phyloP scores from a whole-genome alignment of 805 yeast genomes.

The Millerozyma acaciae region DNA sequence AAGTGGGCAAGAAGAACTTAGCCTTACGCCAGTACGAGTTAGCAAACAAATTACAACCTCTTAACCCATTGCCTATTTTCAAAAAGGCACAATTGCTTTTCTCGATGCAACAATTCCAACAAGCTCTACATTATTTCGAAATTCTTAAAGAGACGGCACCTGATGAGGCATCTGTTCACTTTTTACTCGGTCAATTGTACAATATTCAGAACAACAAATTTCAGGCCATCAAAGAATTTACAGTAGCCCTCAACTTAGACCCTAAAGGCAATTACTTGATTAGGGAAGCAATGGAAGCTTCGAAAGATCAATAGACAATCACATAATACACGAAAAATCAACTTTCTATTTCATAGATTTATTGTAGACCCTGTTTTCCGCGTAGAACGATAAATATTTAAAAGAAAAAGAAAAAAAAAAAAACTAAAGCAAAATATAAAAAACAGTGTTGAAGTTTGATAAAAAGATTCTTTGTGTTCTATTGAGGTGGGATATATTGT shows the following conservation, averaged over 20 bases:
- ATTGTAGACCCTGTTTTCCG: too few species aligned
- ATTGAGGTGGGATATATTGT: too few species aligned
- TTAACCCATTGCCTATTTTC: slow-evolving; percentile 80
- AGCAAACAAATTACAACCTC: slow-evolving; percentile 82
- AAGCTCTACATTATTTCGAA: slow-evolving; percentile 74
- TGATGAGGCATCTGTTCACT: slow-evolving; percentile 92
- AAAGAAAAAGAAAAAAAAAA: too few species aligned
- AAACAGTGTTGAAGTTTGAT: too few species aligned
- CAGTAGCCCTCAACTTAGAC: slow-evolving; percentile 84
- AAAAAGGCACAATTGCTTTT: slow-evolving; percentile 82
- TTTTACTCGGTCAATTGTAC: slow-evolving; percentile 81
- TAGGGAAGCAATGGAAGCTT: slow-evolving; percentile 71
- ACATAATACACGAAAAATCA: too few species aligned
- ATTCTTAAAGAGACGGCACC: slow-evolving; percentile 75
- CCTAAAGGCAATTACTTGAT: slow-evolving; percentile 89
- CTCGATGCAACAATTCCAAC: slow-evolving; percentile 63
- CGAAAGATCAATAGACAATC: slow-evolving; percentile 23
- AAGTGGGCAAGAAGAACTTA: slow-evolving; percentile 58
- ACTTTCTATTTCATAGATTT: too few species aligned
- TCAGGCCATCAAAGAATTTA: slow-evolving; percentile 79
- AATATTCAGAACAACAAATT: slow-evolving; percentile 68
- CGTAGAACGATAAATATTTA: too few species aligned
- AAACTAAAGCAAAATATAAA: too few species aligned
- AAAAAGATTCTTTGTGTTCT: too few species aligned
- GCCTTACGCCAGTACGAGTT: slow-evolving; percentile 80